Conservation (phyloP, 257 asterid species). For the Solanum corneliomulleri region DNA sequence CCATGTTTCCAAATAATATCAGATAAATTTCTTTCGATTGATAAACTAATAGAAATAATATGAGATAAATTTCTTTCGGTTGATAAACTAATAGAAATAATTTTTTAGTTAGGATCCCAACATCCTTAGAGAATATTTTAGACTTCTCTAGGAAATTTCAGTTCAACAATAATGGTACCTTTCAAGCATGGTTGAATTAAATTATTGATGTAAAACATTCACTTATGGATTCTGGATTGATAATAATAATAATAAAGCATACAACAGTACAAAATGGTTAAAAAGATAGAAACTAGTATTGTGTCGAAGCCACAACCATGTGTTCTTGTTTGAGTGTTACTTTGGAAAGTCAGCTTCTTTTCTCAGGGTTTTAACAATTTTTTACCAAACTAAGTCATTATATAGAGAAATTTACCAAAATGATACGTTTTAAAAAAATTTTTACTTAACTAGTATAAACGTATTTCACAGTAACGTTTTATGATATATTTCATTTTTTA, state of each 20-base stretch:
- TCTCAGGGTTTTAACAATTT: too few relatives aligned
- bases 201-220: neutral
- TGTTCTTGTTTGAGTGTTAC: too few relatives aligned
- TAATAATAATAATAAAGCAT: neutral
- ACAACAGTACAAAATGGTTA: neutral
- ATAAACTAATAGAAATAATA: conserved; percentile 10
- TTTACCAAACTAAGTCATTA: too few relatives aligned
- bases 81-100: conserved; percentile 11
- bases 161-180: neutral
- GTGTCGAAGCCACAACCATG: too few relatives aligned
- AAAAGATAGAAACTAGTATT: neutral
- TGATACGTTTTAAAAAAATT: too few relatives aligned
- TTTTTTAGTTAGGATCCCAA: conserved; percentile 38
- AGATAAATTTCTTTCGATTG: neutral
- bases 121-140: conserved; percentile 33
- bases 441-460: too few relatives aligned
- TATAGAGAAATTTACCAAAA: too few relatives aligned
- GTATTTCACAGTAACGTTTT: too few relatives aligned
- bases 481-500: too few relatives aligned
- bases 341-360: too few relatives aligned
- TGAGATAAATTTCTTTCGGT: neutral
- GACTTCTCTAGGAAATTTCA: neutral
- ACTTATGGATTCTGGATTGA: neutral
- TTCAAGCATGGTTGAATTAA: neutral
- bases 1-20: conserved; percentile 40